Evolutionary conservation across 2,329 filamentous ascomycete genomes (phyloP).

Genomic region (Didymella pomorum): DNA sequence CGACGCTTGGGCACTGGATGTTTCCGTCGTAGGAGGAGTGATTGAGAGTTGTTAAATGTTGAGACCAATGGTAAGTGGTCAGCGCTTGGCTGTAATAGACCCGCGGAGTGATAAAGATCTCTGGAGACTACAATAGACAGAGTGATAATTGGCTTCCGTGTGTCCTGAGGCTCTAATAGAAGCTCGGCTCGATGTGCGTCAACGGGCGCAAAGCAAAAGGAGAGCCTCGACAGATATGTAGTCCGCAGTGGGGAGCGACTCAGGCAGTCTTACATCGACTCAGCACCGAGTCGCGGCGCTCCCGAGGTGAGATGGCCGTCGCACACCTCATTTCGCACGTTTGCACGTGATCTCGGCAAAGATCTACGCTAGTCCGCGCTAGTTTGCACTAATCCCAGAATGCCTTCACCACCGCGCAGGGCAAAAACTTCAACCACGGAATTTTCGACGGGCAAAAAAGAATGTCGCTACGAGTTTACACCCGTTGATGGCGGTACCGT

Average conservation of each 20-base stretch:
- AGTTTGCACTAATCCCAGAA: neutral
- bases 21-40: neutral
- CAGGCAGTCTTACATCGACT: neutral
- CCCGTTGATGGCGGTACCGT: slow-evolving; percentile 31
- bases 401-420: neutral
- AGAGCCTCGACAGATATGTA: too few relatives aligned
- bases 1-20: neutral
- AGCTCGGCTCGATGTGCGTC: neutral
- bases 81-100: neutral
- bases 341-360: neutral
- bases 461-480: slow-evolving; percentile 11
- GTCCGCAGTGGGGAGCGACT: neutral
- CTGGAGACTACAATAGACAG: neutral
- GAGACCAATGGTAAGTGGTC: neutral
- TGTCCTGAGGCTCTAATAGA: neutral
- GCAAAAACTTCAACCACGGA: neutral
- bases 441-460: neutral
- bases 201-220: neutral
- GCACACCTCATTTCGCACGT: neutral
- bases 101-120: neutral
- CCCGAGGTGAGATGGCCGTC: neutral
- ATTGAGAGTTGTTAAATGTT: neutral
- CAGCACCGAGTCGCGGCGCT: neutral
- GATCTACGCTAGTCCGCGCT: neutral
- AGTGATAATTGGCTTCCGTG: neutral